A percentile compares a stretch with the other conserved stretches of the same genome.
Conservation (phyloP, 176 grass and related monocot genomes). For the Saccharum officinarum region DNA sequence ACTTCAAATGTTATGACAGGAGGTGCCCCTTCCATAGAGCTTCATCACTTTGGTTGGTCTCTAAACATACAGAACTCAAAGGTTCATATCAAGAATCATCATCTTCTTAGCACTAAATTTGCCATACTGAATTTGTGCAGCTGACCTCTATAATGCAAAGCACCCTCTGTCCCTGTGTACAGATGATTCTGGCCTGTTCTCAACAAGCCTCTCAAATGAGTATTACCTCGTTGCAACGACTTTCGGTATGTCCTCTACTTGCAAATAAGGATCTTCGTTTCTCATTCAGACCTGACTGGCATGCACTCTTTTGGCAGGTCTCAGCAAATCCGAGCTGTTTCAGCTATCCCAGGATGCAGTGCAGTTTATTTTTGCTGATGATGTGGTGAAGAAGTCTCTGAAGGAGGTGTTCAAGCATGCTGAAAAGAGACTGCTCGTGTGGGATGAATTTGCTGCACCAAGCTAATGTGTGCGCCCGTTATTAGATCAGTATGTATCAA, state of each 20-base stretch:
- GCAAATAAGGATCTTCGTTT: background rate
- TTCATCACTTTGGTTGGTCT: constrained; percentile 82
- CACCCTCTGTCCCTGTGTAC: constrained; percentile 86
- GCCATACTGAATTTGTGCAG: constrained; percentile 43
- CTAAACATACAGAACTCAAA: background rate
- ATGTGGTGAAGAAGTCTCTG: constrained; percentile 64
- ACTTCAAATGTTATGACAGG: constrained; percentile 95
- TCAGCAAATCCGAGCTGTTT: constrained; percentile 74
- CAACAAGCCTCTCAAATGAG: constrained; percentile 83
- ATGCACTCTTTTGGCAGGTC: constrained; percentile 42
- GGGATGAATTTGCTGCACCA: background rate
- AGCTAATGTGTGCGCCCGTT: background rate
- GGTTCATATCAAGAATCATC: background rate
- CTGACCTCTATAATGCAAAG: constrained; percentile 71
- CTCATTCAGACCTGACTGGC: background rate
- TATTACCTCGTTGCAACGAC: constrained; percentile 59
- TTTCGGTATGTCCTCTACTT: constrained; percentile 54
- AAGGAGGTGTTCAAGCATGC: constrained; percentile 52
- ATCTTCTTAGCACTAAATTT: background rate
- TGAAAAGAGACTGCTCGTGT: constrained; percentile 25
- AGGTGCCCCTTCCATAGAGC: constrained; percentile 59
- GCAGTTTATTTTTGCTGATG: constrained; percentile 61
- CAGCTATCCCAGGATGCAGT: constrained; percentile 56
- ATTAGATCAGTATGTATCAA: background rate
- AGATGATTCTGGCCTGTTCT: constrained; percentile 83